Conservation (phyloP, 148 eudicot species). For the Cornus florida region DNA sequence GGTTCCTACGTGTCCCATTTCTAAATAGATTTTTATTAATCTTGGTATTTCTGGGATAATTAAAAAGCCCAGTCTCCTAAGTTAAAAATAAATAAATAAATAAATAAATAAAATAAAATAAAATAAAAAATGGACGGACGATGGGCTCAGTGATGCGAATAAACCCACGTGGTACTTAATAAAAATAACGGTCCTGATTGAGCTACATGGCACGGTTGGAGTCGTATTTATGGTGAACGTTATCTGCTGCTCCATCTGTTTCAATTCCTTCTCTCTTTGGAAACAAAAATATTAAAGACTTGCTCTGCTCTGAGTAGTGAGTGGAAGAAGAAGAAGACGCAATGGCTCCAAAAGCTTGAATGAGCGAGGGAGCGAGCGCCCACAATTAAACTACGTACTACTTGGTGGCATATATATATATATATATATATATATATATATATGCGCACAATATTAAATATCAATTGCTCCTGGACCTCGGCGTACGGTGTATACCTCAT, state of each 20-base stretch:
- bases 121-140: neutral
- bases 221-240: neutral
- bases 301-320: no score
- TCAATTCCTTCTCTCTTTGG: neutral
- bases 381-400: neutral
- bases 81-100: neutral
- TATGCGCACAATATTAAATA: no score
- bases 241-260: neutral
- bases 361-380: neutral
- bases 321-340: no score
- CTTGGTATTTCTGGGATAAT: no score
- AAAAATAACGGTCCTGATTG: slow-evolving; percentile 1
- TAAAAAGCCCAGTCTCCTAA: no score
- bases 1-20: neutral
- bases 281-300: no score
- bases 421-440: no score
- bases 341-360: no score
- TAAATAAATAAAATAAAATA: no score
- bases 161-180: neutral
- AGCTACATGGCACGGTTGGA: slow-evolving; percentile 7
- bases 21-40: no score
- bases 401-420: neutral
- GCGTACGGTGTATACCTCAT: no score
- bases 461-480: no score
- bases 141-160: neutral